A percentile compares a stretch with the other conserved stretches of the same genome.
phyloP scores from a whole-genome alignment of 305 asterid species.

The Solanum chacoense region DNA sequence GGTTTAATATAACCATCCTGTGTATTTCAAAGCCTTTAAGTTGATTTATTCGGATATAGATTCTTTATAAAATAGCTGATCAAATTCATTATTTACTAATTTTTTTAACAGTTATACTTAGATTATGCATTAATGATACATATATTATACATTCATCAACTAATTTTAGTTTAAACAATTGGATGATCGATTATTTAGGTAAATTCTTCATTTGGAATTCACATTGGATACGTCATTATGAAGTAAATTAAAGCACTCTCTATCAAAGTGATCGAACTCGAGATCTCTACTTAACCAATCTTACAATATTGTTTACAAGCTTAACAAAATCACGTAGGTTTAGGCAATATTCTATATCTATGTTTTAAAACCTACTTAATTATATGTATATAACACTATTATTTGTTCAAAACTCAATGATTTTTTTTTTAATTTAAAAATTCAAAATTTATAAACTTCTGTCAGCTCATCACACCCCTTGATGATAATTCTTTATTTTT shows the following conservation, averaged over 20 bases:
- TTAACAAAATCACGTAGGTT: neutral
- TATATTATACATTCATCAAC: neutral
- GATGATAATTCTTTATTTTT: no score
- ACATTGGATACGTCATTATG: no score
- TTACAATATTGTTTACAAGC: neutral
- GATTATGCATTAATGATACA: no score
- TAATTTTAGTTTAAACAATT: no score
- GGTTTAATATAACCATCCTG: no score
- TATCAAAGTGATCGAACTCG: neutral
- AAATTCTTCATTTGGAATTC: neutral
- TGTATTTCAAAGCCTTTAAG: no score
- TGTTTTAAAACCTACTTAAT: neutral
- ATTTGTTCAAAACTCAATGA: neutral
- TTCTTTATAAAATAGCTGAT: no score
- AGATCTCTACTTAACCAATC: neutral
- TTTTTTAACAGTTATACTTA: no score
- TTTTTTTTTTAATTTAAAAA: neutral
- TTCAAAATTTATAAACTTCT: neutral
- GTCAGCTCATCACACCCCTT: neutral
- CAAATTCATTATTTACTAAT: no score
- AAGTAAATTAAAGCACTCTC: neutral
- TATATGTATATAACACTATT: neutral
- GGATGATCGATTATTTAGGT: neutral
- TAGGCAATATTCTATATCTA: neutral
- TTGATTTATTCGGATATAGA: no score